Evolutionary conservation across 306 rosid genomes (phyloP).

Genomic region (Chamaecrista fasciculata): DNA sequence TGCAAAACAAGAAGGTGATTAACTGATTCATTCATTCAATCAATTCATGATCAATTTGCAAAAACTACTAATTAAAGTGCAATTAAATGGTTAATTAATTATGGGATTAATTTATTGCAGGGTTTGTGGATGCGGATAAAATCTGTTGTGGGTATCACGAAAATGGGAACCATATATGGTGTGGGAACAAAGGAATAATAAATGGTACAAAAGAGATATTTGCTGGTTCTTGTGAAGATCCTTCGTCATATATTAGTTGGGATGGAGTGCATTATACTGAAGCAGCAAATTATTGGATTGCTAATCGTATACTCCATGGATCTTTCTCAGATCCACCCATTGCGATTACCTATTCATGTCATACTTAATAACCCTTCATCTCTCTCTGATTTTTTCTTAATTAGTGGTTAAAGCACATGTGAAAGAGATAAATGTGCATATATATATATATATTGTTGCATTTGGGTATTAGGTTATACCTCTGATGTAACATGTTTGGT

Average conservation of each 20-base stretch:
- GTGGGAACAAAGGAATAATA: constrained; percentile 49
- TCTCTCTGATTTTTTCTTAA: too few species aligned
- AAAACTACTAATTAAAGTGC: too few species aligned
- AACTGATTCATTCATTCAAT: too few species aligned
- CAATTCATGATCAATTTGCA: too few species aligned
- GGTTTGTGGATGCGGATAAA: constrained; percentile 47
- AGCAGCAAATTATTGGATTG: constrained; percentile 76
- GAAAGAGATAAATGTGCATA: background rate
- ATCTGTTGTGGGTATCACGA: constrained; percentile 83
- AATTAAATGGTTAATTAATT: too few species aligned
- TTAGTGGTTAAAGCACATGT: background rate
- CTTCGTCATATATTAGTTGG: constrained; percentile 76
- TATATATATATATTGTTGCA: too few species aligned
- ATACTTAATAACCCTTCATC: constrained; percentile 9
- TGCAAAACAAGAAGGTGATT: constrained; percentile 53
- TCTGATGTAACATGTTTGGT: background rate
- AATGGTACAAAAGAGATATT: constrained; percentile 53
- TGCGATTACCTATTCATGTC: constrained; percentile 56
- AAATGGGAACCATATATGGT: constrained; percentile 43
- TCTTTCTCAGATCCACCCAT: constrained; percentile 60
- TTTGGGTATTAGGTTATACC: too few species aligned
- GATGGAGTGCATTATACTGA: constrained; percentile 89
- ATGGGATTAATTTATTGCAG: too few species aligned
- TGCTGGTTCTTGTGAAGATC: constrained; percentile 66
- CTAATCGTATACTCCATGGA: constrained; percentile 49